A percentile compares a stretch with the other conserved stretches of the same genome.
These are phyloP conservation scores for Talaromyces wortmannii DNA, from an alignment of 495 filamentous ascomycete genomes.

Conservation along the genomic window DNA sequence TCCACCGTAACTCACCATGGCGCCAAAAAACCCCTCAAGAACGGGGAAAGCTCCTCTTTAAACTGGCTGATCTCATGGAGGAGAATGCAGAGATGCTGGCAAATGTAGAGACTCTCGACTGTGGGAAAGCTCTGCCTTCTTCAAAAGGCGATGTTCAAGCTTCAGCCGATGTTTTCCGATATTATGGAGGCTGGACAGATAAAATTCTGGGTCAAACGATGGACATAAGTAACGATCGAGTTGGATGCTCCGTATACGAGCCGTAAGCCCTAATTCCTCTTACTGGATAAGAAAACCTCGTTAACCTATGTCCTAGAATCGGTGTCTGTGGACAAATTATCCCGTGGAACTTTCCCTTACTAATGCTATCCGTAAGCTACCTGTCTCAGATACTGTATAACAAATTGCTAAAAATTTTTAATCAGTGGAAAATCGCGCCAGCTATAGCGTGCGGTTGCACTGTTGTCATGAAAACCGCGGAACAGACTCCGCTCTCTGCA, in stretches of 20 bases:
- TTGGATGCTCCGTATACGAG: no score
- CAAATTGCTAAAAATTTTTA: no score
- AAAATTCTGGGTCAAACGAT: constrained; percentile 78
- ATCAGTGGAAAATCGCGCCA: not conserved
- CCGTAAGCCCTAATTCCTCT: no score
- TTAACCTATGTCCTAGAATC: not conserved
- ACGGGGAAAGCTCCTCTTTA: constrained; percentile 66
- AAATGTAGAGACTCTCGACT: constrained; percentile 88
- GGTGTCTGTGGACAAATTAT: not conserved
- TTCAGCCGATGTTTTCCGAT: constrained; percentile 58
- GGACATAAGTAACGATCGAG: not conserved
- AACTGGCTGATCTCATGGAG: constrained; percentile 63
- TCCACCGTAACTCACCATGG: constrained; percentile 67
- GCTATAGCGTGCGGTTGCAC: not conserved
- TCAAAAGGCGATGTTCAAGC: constrained; percentile 69
- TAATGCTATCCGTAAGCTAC: not conserved
- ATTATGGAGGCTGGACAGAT: constrained; percentile 74
- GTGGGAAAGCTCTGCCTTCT: constrained; percentile 81
- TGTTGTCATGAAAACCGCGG: not conserved
- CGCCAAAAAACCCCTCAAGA: constrained; percentile 60
- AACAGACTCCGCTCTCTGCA: not conserved
- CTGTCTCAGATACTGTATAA: no score
- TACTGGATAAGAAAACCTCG: not conserved
- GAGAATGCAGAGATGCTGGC: constrained; percentile 65
- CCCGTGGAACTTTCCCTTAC: not conserved